Percentiles rank a stretch among this genome's conserved stretches.
These are phyloP conservation scores for Penstemon newberryi DNA, from an alignment of 257 asterid species.

Conservation along the genomic window DNA sequence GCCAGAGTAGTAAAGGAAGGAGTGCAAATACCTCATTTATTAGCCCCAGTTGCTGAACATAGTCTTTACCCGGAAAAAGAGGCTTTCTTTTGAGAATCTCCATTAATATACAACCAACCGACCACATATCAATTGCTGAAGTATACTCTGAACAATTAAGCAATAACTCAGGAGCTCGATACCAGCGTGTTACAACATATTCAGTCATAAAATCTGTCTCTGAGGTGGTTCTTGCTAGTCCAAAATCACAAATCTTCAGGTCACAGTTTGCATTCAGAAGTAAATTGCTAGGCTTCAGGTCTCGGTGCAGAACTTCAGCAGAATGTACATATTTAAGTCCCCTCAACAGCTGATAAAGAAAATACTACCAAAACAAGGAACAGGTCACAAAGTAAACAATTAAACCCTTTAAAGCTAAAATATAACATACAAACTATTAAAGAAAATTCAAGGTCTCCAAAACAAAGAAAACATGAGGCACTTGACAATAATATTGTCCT, in stretches of 20 bases:
- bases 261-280: constrained; percentile 53
- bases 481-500: background rate
- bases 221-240: constrained; percentile 45
- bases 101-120: constrained; percentile 71
- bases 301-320: constrained; percentile 49
- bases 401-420: constrained; percentile 6
- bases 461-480: constrained; percentile 4
- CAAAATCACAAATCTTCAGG: constrained; percentile 68
- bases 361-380: constrained; percentile 40
- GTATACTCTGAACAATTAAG: constrained; percentile 69
- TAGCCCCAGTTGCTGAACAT: constrained; percentile 63
- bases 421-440: constrained; percentile 6
- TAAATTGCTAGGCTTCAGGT: constrained; percentile 44
- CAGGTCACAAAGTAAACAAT: constrained; percentile 4
- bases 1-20: constrained; percentile 4
- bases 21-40: constrained; percentile 48
- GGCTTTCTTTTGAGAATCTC: constrained; percentile 63
- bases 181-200: constrained; percentile 51
- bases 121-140: constrained; percentile 71
- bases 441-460: constrained; percentile 12
- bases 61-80: constrained; percentile 70
- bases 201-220: constrained; percentile 49
- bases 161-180: constrained; percentile 66
- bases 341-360: constrained; percentile 46
- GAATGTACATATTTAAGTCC: constrained; percentile 47